Evolutionary conservation across 768 basidiomycete genomes (phyloP), one percentile per base, ranked within the genome.

Genomic region (Cyclocybe aegerita): DNA sequence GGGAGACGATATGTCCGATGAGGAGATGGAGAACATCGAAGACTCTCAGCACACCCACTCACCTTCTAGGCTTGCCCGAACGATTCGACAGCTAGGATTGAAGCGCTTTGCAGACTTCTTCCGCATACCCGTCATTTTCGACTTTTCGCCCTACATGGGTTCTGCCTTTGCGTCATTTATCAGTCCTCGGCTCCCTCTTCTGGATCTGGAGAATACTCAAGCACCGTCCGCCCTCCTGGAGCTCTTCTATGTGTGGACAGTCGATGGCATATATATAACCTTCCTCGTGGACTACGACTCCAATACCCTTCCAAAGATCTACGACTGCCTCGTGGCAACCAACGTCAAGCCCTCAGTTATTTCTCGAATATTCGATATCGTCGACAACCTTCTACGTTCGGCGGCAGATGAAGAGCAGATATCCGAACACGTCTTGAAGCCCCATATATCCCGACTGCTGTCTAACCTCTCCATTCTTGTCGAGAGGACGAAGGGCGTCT

Each of bases 101-200:
- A 92, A 91, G 65, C 83, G 95, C 9, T 70, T 98, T 34, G 82
- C 86, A 1, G 90, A 95, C 61, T 96, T 98, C 72, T 93, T 93
- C 80, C 81, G 84, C 10, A 76, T 77, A 36, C 82, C 88, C 0
- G 77, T 85, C 17, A 60, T 68, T 0, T 97, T 93, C 65, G 82
- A 96, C 66, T 96, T 88, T 64, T 61, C 73, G 0, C 79, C 83
- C 0, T 95, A 85, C 65, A 73, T 98, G 61, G 67, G 71, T 4
- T 70, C 76, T 5, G 79, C 83, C 7, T 98, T 92, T 70, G 51
- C 72, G 1, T 70, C 80, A 0, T 81, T 91, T 71, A 88, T 98
- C 59, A 82, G 87, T 0, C 94, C 96, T 0, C 88, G 97, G 5
- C 75, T 99, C 16, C 70, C 81, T 0, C 66, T 71, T 3, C 74